Evolutionary conservation across 2,329 filamentous ascomycete species (phyloP), one percentile per base, ranked within the genome.

Genomic region (Paecilomyces variotii): DNA sequence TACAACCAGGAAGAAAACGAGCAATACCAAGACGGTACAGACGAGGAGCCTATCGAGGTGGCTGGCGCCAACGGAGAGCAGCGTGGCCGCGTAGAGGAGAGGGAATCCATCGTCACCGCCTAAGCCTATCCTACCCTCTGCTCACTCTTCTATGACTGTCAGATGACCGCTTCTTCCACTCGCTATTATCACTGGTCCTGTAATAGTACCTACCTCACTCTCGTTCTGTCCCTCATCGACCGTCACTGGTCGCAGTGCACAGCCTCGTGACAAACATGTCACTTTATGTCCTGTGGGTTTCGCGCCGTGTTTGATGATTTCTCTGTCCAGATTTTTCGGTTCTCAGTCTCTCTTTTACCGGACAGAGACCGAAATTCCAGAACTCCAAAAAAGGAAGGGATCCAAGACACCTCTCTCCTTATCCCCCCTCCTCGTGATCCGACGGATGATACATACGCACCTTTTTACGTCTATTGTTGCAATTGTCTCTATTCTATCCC

Each of bases 1-100:
- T 79, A 80, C 59, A 66, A 72, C 28, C 74, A 74, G 11, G 76
- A 78, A 19, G 77, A 74, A n/a, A 76, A 74, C 35, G 76, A 76
- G 25, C 74, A 77, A 19, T 68, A 72, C 45, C 66, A 70, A 34
- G 70, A 71, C 39, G 68, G 66, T 25, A 63, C 65, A 5, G 62
- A 56, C 7, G 72, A 75, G 32, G 73, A 75, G 27, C 66, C 62
- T n/a, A 64, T 62, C 54, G 73, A 71, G 65, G 65, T 65, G 28
- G 54, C 50, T 53, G 62, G 58, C 9, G 60, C 69, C 12, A 69
- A 72, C 5, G 72, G 68, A 11, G 72, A 73, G 60, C 54, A 61
- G 30, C 67, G 73, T 55, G 72, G 74, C 54, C 70, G 74, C 27
- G 69, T 72, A 61, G 71, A 73, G 56, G 72, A 72, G 60, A 65